A percentile compares a stretch with the other conserved stretches of the same genome.
These are phyloP conservation scores for Sclerotinia minor DNA, from an alignment of 2,329 filamentous ascomycete species.

Conservation along the genomic window DNA sequence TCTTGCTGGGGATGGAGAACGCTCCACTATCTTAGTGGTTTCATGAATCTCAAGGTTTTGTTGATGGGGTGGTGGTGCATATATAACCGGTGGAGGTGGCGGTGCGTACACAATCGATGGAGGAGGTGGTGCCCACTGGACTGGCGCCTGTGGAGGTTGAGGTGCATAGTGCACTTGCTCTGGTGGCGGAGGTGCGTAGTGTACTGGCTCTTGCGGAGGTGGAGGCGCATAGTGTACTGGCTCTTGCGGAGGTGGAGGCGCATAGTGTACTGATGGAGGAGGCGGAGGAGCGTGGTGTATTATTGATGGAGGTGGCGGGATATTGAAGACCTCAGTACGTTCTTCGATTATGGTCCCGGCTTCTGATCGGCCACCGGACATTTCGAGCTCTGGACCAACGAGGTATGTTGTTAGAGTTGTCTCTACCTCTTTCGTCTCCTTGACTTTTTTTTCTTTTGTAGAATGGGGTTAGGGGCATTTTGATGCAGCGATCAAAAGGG, in stretches of 20 bases:
- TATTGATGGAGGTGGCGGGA: slow-evolving; percentile 34
- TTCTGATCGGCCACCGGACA: slow-evolving; percentile 48
- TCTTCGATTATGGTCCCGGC: slow-evolving; percentile 52
- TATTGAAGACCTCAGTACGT: slow-evolving; percentile 47
- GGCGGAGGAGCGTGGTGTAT: slow-evolving; percentile 31
- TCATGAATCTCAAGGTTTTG: slow-evolving; percentile 47
- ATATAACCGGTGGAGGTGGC: slow-evolving; percentile 28
- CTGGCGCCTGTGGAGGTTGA: slow-evolving; percentile 29
- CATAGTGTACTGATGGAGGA: slow-evolving; percentile 29
- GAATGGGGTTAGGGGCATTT: slow-evolving; percentile 28
- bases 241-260: slow-evolving; percentile 30
- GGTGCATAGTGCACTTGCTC: slow-evolving; percentile 25
- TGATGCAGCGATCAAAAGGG: slow-evolving; percentile 1
- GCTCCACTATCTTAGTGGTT: slow-evolving; percentile 48
- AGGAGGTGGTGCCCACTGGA: slow-evolving; percentile 27
- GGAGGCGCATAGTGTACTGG: slow-evolving; percentile 23
- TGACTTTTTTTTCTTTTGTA: slow-evolving; percentile 24
- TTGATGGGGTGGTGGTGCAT: slow-evolving; percentile 30
- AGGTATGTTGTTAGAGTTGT: slow-evolving; percentile 36
- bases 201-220: slow-evolving; percentile 26
- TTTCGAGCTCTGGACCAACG: slow-evolving; percentile 35
- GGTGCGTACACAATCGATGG: slow-evolving; percentile 30
- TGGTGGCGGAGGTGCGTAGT: slow-evolving; percentile 25
- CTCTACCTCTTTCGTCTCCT: slow-evolving; percentile 19
- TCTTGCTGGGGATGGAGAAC: slow-evolving; percentile 30